Conservation (phyloP, 495 filamentous ascomycete genomes). For the Terfezia boudieri region DNA sequence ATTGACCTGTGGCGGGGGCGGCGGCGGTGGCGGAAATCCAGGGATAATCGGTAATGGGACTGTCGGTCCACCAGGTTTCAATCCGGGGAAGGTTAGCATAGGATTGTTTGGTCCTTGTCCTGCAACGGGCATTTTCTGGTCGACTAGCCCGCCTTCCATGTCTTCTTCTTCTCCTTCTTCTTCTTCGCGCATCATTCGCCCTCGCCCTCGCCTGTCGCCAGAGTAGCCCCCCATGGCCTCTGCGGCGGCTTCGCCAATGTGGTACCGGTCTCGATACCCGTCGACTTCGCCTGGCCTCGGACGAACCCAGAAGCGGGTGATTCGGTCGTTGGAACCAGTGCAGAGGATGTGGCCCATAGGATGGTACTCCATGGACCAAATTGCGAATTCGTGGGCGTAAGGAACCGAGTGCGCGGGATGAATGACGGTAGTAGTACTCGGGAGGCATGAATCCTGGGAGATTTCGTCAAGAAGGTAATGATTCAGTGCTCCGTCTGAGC, state of each 20-base stretch:
- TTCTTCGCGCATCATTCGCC: constrained; percentile 63
- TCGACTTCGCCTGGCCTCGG: constrained; percentile 65
- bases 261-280: constrained; percentile 70
- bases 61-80: constrained; percentile 6
- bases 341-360: constrained; percentile 86
- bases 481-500: constrained; percentile 65
- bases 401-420: constrained; percentile 66
- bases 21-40: constrained; percentile 26
- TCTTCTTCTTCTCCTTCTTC: constrained; percentile 85
- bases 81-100: constrained; percentile 14
- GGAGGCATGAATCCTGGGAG: constrained; percentile 40
- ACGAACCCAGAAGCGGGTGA: constrained; percentile 89
- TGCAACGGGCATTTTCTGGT: constrained; percentile 59
- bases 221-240: constrained; percentile 75
- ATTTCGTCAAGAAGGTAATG: constrained; percentile 84
- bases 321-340: constrained; percentile 95
- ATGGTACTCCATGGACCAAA: constrained; percentile 96
- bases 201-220: constrained; percentile 38
- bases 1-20: constrained; percentile 29
- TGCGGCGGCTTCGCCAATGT: constrained; percentile 81
- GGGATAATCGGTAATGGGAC: constrained; percentile 20
- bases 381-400: constrained; percentile 76
- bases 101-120: constrained; percentile 14
- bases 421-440: constrained; percentile 59
- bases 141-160: constrained; percentile 77